Evolutionary conservation across 2,329 filamentous ascomycete species (phyloP), one percentile per base, ranked within the genome.

Genomic region (Sporothrix schenckii): DNA sequence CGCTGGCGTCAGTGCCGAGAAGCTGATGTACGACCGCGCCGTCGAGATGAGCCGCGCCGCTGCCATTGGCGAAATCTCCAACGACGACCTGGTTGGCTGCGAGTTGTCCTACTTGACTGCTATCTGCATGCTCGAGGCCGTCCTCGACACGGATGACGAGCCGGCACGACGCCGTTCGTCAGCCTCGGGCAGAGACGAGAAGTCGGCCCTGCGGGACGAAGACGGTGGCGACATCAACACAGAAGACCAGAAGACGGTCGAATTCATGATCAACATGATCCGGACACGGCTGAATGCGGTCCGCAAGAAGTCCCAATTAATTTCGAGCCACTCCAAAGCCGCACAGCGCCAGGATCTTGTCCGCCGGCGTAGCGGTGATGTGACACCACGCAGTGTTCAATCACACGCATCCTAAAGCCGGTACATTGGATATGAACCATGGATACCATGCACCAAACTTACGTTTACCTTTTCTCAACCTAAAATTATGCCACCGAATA

Each of bases 21-120:
- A 94, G 80, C 84, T 99, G 60, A 97, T 99, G 93, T 99, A 97
- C 78, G 95, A 99, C 75, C 92, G 95, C 61, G 95, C 95, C 0
- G 83, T 98, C 27, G 95, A 99, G 79, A 98, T 99, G 95, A 97
- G 93, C 78, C 89, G 93, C 68, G 89, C 92, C 4, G 94, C 95
- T 9, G 95, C 95, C 9, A 95, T 98, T 77, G 96, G 97, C 76
- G 95, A 99, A 81, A 91, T 99, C 66, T 93, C 95, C 1, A 93
- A 94, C 70, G 92, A 95, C 73, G 94, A 98, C 79, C 83, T 98
- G 30, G 81, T 84, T 0, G 93, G 93, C 19, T 98, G 94, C 77
- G 94, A 98, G 77, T 89, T 97, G 34, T 94, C 93, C 21, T 99
- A 99, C 78, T 86, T 92, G 69, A 98, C 95, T 0, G 94, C 95